These are phyloP conservation scores for Aspergillus pseudoglaucus DNA, from an alignment of 2,329 filamentous ascomycete species.

Conservation along the genomic window DNA sequence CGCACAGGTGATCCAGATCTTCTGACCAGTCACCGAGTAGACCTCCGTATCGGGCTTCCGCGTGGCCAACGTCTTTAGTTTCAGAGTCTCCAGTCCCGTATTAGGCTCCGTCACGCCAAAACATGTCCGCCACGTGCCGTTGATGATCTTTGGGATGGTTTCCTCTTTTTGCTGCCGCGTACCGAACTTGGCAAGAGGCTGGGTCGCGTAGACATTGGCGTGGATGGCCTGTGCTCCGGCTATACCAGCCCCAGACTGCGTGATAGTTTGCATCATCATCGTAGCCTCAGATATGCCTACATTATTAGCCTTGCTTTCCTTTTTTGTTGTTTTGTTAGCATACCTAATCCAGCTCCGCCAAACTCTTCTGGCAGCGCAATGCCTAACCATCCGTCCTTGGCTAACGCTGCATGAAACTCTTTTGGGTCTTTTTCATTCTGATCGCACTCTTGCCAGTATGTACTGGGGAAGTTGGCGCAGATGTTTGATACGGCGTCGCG, in stretches of 20 bases:
- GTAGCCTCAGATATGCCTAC: constrained; percentile 66
- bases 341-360: constrained; percentile 64
- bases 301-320: neutral
- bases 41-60: constrained; percentile 44
- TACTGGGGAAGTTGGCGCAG: constrained; percentile 63
- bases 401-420: constrained; percentile 68
- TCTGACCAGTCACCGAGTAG: constrained; percentile 68
- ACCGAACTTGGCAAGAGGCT: constrained; percentile 67
- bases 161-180: constrained; percentile 56
- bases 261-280: constrained; percentile 81
- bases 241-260: constrained; percentile 70
- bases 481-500: constrained; percentile 63
- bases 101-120: constrained; percentile 84
- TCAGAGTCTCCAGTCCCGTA: constrained; percentile 70
- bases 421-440: constrained; percentile 63
- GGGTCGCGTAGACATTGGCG: constrained; percentile 54
- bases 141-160: constrained; percentile 65
- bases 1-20: constrained; percentile 84
- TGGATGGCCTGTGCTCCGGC: constrained; percentile 57
- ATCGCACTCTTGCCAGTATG: constrained; percentile 70
- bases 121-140: constrained; percentile 64
- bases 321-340: neutral
- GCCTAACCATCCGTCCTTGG: constrained; percentile 72
- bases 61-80: constrained; percentile 59
- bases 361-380: constrained; percentile 70